Conservation (phyloP, 352 stramenopile species). For the Thraustochytrium striatum region DNA sequence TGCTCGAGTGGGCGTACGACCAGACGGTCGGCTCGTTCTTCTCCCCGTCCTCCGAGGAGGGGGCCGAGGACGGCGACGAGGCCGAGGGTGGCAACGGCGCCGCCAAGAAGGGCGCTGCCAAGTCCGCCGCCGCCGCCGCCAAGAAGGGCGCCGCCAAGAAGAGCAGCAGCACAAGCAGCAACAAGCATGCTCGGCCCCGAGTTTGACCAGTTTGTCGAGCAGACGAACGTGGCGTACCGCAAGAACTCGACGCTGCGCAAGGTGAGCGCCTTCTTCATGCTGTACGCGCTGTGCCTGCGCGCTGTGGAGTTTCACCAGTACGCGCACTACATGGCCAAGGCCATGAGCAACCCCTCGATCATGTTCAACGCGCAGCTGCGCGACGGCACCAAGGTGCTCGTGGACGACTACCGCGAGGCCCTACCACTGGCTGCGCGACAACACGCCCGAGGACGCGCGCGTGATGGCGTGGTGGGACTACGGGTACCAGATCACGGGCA, state of each 20-base stretch:
- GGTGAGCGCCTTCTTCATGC: slow-evolving; percentile 67
- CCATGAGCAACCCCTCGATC: slow-evolving; percentile 66
- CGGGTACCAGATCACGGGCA: slow-evolving; percentile 83
- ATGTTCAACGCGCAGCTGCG: slow-evolving; percentile 67
- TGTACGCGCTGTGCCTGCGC: slow-evolving; percentile 34
- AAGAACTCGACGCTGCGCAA: slow-evolving; percentile 62
- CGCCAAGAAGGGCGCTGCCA: slow-evolving; percentile 41
- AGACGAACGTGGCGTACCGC: slow-evolving; percentile 44
- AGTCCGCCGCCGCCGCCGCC: not conserved
- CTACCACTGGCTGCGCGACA: slow-evolving; percentile 79
- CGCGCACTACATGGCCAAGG: slow-evolving; percentile 56
- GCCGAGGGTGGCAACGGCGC: slow-evolving; percentile 56
- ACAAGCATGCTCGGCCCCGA: not conserved
- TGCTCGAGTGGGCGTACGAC: slow-evolving; percentile 54
- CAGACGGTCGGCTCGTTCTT: slow-evolving; percentile 50
- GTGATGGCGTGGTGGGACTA: slow-evolving; percentile 86
- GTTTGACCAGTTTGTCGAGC: slow-evolving; percentile 60
- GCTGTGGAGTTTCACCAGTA: slow-evolving; percentile 59
- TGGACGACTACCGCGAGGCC: slow-evolving; percentile 95
- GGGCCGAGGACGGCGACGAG: slow-evolving; percentile 50
- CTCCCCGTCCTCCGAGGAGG: not conserved
- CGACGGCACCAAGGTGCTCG: slow-evolving; percentile 73
- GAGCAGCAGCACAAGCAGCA: not conserved
- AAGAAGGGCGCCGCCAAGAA: slow-evolving; percentile 53
- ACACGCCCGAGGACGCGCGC: slow-evolving; percentile 70